Evolutionary conservation across 495 filamentous ascomycete genomes (phyloP).

Genomic region (Lophiotrema nucula): DNA sequence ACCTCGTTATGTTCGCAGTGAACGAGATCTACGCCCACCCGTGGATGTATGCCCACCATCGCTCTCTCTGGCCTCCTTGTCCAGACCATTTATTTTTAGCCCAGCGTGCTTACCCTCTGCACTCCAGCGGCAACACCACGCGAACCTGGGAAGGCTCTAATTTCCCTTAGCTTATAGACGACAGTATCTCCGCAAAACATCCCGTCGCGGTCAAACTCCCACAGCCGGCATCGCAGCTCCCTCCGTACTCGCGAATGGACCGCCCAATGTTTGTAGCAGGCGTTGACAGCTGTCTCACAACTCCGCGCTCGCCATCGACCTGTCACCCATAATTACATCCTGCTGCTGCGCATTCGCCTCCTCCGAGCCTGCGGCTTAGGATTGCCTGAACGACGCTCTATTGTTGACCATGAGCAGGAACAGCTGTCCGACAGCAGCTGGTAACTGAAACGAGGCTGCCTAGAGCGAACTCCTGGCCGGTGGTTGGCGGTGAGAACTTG

Average conservation of each 20-base stretch:
- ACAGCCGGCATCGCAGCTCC: no score
- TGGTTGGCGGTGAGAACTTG: conserved; percentile 20
- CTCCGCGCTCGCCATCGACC: not conserved
- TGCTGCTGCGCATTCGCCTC: not conserved
- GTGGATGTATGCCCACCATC: not conserved
- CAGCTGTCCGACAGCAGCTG: conserved; percentile 18
- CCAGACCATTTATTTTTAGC: not conserved
- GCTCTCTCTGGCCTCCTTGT: conserved; percentile 4
- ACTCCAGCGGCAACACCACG: conserved; percentile 3
- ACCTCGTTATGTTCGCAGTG: no score
- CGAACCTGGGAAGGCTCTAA: not conserved
- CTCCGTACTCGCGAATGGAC: no score
- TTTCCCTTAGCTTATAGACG: not conserved
- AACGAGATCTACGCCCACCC: no score
- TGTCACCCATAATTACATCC: not conserved
- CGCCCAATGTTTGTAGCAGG: no score
- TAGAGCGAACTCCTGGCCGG: not conserved
- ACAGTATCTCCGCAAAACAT: no score
- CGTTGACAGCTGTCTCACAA: not conserved
- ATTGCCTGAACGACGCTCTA: not conserved
- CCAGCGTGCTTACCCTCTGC: not conserved
- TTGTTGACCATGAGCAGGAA: not conserved
- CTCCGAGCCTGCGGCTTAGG: not conserved
- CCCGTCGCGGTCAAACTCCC: no score
- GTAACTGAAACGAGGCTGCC: conserved; percentile 23